Conservation (phyloP, 2,329 filamentous ascomycete genomes). For the Trichophyton verrucosum region DNA sequence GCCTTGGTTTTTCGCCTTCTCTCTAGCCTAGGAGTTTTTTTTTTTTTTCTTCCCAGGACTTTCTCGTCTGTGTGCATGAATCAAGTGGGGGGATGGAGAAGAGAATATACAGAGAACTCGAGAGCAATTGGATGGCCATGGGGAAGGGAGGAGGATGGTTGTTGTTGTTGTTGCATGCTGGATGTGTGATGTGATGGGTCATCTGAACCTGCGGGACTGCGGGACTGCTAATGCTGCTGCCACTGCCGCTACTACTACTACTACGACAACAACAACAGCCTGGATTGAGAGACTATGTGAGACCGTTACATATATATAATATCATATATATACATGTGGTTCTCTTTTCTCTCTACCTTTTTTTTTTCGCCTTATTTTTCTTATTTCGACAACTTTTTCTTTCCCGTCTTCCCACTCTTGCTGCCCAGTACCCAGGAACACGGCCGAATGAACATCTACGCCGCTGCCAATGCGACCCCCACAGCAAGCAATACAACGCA, state of each 20-base stretch:
- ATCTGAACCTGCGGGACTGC: background rate
- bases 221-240: background rate
- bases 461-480: no score
- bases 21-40: constrained; percentile 4
- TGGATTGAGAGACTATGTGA: background rate
- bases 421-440: no score
- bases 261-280: background rate
- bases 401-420: no score
- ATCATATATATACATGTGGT: no score
- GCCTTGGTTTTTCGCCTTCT: background rate
- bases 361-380: no score
- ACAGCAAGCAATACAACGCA: no score
- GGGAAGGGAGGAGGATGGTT: background rate
- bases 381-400: no score
- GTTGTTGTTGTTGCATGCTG: background rate
- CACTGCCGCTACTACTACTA: no score
- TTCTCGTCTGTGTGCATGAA: background rate
- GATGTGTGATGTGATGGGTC: background rate
- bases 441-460: no score
- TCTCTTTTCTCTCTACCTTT: no score
- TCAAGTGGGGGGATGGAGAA: background rate
- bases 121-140: background rate
- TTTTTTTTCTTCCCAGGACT: background rate
- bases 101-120: background rate
- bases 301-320: background rate